Evolutionary conservation across 768 basidiomycete species (phyloP).

Genomic region (Kwoniella mangroviensis): DNA sequence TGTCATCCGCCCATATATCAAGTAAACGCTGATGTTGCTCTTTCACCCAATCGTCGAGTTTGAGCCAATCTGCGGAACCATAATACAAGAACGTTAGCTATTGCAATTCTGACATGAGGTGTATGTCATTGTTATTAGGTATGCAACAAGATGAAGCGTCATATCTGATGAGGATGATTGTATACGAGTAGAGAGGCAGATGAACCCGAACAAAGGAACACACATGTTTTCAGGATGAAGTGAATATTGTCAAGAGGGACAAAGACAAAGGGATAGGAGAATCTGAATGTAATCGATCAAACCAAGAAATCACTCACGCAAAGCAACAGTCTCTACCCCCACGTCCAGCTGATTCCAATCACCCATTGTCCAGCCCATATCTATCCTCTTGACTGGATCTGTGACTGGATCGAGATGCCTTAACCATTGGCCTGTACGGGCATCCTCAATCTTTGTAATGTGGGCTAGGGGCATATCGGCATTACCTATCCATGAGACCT

Average conservation of each 20-base stretch:
- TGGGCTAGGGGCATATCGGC: slow-evolving; percentile 58
- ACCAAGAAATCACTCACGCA: slow-evolving; percentile 50
- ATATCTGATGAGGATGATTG: too few species aligned
- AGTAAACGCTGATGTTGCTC: slow-evolving; percentile 50
- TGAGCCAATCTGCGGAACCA: slow-evolving; percentile 53
- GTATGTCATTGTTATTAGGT: too few species aligned
- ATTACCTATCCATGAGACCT: slow-evolving; percentile 58
- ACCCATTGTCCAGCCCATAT: slow-evolving; percentile 59
- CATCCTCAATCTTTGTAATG: slow-evolving; percentile 58
- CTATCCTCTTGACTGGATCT: slow-evolving; percentile 56
- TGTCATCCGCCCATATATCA: slow-evolving; percentile 50
- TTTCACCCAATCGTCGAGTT: slow-evolving; percentile 56
- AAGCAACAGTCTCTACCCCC: slow-evolving; percentile 51
- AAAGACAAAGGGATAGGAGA: too few species aligned
- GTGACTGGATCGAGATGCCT: slow-evolving; percentile 55
- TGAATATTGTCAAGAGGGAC: too few species aligned
- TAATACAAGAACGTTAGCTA: not conserved
- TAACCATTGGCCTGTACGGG: slow-evolving; percentile 58
- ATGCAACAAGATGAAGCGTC: too few species aligned
- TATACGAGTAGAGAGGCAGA: too few species aligned
- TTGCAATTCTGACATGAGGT: not conserved
- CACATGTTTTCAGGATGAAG: too few species aligned
- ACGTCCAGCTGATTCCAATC: slow-evolving; percentile 59
- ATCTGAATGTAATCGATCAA: not conserved
- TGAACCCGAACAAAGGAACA: too few species aligned